These are phyloP conservation scores for Melanogaster broomeanus DNA, from an alignment of 768 basidiomycete genomes.

Conservation along the genomic window DNA sequence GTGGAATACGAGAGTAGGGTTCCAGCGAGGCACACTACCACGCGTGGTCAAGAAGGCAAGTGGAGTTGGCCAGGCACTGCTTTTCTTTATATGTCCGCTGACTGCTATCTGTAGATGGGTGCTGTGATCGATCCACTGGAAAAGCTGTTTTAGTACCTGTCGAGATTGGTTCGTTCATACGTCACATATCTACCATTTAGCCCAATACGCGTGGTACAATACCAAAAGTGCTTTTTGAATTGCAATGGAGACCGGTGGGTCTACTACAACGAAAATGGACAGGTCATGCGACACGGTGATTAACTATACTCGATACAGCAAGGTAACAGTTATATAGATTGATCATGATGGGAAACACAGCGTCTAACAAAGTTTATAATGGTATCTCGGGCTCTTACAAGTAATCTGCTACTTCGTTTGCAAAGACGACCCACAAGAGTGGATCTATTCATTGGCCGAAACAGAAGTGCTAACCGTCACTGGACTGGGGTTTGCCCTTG, in stretches of 20 bases:
- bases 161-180: not conserved
- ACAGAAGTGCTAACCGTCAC: not conserved
- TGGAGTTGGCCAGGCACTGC: slow-evolving; percentile 1
- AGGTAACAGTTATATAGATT: not conserved
- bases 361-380: not conserved
- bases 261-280: slow-evolving; percentile 4
- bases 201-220: not conserved
- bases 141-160: slow-evolving; percentile 40
- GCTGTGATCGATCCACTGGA: slow-evolving; percentile 69
- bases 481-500: not conserved
- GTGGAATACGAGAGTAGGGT: slow-evolving; percentile 89
- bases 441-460: not conserved
- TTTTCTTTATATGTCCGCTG: slow-evolving; percentile 3
- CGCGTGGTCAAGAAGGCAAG: slow-evolving; percentile 83
- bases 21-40: slow-evolving; percentile 84
- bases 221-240: not conserved
- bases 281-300: not conserved
- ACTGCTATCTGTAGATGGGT: slow-evolving; percentile 53
- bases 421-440: slow-evolving; percentile 4
- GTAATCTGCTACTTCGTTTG: slow-evolving; percentile 5
- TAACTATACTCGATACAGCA: slow-evolving; percentile 3
- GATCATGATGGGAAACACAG: not conserved
- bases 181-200: not conserved
- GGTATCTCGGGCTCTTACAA: not conserved
- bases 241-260: slow-evolving; percentile 13